Evolutionary conservation across 2,329 filamentous ascomycete genomes (phyloP).

Genomic region (Neofusicoccum sp.): DNA sequence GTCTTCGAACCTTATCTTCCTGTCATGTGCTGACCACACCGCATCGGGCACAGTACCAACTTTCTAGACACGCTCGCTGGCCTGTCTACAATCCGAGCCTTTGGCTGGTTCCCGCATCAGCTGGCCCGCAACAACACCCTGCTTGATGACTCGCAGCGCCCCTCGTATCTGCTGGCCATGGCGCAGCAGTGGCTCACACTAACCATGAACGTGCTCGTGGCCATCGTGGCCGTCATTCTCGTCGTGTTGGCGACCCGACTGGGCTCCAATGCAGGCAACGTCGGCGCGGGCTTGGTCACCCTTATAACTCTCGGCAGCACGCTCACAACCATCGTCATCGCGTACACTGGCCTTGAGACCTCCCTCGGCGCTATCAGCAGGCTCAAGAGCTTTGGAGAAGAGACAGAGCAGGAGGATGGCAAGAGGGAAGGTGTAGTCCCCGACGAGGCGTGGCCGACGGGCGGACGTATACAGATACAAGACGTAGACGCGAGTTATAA

Average conservation of each 20-base stretch:
- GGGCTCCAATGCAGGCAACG: slow-evolving; percentile 45
- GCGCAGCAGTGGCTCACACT: slow-evolving; percentile 47
- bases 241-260: slow-evolving; percentile 33
- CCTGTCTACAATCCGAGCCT: slow-evolving; percentile 51
- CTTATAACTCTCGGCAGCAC: slow-evolving; percentile 54
- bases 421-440: slow-evolving; percentile 48
- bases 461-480: slow-evolving; percentile 44
- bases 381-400: slow-evolving; percentile 53
- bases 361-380: slow-evolving; percentile 57
- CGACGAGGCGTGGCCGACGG: slow-evolving; percentile 39
- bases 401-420: slow-evolving; percentile 47
- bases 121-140: slow-evolving; percentile 35
- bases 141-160: slow-evolving; percentile 44
- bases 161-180: slow-evolving; percentile 46
- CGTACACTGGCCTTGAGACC: slow-evolving; percentile 59
- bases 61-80: slow-evolving; percentile 52
- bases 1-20: too few species aligned
- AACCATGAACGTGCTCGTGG: slow-evolving; percentile 42
- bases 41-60: slow-evolving; percentile 39
- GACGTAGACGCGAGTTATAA: slow-evolving; percentile 44
- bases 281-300: slow-evolving; percentile 55
- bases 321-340: slow-evolving; percentile 49
- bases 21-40: not conserved
- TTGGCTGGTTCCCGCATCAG: slow-evolving; percentile 42
- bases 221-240: slow-evolving; percentile 39